Percentiles rank a stretch among this genome's conserved stretches.
Evolutionary conservation across 2,329 filamentous ascomycete species (phyloP).

Genomic region (Fusarium neocosmosporiellum): DNA sequence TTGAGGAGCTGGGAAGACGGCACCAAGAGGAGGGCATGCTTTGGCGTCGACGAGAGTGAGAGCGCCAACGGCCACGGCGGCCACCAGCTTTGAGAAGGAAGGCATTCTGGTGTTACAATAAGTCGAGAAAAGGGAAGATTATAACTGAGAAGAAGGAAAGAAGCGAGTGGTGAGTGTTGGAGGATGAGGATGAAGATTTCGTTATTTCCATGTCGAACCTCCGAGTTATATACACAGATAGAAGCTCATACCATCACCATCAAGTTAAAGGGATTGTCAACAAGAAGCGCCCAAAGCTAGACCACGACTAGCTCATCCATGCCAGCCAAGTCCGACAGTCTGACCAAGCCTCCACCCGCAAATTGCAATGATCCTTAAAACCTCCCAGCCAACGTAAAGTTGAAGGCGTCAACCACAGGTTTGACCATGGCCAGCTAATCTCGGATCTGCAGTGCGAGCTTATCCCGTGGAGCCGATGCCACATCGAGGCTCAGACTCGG

Average conservation of each 20-base stretch:
- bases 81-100: constrained; percentile 25
- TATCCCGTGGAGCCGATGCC: neutral
- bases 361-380: neutral
- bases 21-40: constrained; percentile 55
- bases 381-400: neutral
- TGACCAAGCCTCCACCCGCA: neutral
- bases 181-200: neutral
- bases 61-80: constrained; percentile 21
- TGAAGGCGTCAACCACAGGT: neutral
- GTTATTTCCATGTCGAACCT: neutral
- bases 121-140: neutral
- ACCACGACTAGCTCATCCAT: neutral
- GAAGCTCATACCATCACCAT: neutral
- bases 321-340: neutral
- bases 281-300: neutral
- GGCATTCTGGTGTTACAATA: constrained; percentile 20
- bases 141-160: neutral
- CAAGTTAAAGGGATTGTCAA: neutral
- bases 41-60: constrained; percentile 44
- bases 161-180: neutral
- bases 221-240: constrained; percentile 29
- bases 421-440: constrained; percentile 11
- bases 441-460: constrained; percentile 28
- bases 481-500: constrained; percentile 1
- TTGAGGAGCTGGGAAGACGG: constrained; percentile 53